A percentile compares a stretch with the other conserved stretches of the same genome.
These are phyloP conservation scores for Purpureocillium takamizusanense DNA, from an alignment of 2,329 filamentous ascomycete species.

Conservation along the genomic window DNA sequence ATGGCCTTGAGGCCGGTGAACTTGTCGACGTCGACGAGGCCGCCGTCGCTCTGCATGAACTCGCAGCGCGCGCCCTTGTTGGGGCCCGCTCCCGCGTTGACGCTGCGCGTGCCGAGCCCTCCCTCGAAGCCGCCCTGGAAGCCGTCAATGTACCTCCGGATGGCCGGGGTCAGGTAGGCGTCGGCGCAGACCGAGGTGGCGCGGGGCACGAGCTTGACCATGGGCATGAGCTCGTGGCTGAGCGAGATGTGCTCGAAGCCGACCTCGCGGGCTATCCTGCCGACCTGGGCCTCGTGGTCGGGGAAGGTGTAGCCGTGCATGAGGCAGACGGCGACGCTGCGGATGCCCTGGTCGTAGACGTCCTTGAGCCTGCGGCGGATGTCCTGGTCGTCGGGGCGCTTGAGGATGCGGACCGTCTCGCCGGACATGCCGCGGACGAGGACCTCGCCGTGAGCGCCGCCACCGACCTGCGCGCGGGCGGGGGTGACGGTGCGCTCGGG, in stretches of 20 bases:
- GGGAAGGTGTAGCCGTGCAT: conserved; percentile 63
- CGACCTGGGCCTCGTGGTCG: conserved; percentile 39
- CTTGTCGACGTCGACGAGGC: conserved; percentile 43
- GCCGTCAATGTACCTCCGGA: conserved; percentile 22
- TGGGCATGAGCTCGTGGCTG: conserved; percentile 28
- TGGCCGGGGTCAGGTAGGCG: conserved; percentile 33
- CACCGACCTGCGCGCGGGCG: conserved; percentile 28
- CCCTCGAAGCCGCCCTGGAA: conserved; percentile 26
- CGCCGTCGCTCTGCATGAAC: conserved; percentile 59
- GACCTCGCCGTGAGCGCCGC: conserved; percentile 35
- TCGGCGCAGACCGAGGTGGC: conserved; percentile 33
- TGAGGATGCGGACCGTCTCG: conserved; percentile 59
- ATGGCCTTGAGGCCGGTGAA: conserved; percentile 65
- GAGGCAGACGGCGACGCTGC: conserved; percentile 46
- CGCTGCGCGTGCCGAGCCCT: conserved; percentile 16
- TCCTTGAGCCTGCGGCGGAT: conserved; percentile 47
- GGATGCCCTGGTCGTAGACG: conserved; percentile 52
- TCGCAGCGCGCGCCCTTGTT: conserved; percentile 44
- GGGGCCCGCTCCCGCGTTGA: conserved; percentile 3
- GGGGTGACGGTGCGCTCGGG: conserved; percentile 36
- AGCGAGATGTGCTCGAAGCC: conserved; percentile 29
- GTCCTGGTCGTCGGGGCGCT: conserved; percentile 44
- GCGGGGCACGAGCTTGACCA: conserved; percentile 35
- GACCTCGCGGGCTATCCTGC: conserved; percentile 24
- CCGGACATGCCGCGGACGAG: conserved; percentile 60